Evolutionary conservation across 139 green algal genomes (phyloP).

Genomic region (Diplosphaera chodatii): DNA sequence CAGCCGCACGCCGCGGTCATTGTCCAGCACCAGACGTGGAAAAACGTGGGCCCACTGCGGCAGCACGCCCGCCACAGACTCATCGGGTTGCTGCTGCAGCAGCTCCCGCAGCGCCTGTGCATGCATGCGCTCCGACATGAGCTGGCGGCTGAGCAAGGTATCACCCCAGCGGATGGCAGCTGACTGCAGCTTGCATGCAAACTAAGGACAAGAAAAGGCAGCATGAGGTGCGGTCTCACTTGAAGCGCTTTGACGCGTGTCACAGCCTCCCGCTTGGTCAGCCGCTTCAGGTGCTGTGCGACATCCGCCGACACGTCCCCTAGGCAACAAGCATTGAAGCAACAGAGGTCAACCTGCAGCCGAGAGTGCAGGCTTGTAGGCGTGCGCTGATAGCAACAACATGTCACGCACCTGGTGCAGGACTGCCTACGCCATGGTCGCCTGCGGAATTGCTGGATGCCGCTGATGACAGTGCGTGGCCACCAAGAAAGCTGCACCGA

Average conservation of each 20-base stretch:
- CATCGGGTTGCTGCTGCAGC: constrained; percentile 17
- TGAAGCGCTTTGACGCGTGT: constrained; percentile 83
- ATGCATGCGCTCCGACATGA: too few relatives aligned
- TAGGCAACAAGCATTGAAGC: too few relatives aligned
- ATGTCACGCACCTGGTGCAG: background rate
- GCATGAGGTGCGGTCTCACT: too few relatives aligned
- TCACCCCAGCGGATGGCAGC: too few relatives aligned
- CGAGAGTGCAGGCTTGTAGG: too few relatives aligned
- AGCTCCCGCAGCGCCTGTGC: constrained; percentile 38
- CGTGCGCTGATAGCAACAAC: too few relatives aligned
- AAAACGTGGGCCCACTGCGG: constrained; percentile 65
- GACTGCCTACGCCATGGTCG: background rate
- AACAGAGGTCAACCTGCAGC: too few relatives aligned
- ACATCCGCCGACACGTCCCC: constrained; percentile 58
- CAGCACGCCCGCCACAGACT: constrained; percentile 35
- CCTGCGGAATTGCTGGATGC: background rate
- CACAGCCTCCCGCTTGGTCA: constrained; percentile 70
- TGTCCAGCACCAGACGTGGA: constrained; percentile 58
- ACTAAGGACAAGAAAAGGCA: too few relatives aligned
- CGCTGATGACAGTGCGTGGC: background rate
- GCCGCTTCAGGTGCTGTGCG: constrained; percentile 58
- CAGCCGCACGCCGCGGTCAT: constrained; percentile 44
- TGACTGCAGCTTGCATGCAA: too few relatives aligned
- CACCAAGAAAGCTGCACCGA: background rate
- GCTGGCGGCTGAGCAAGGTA: too few relatives aligned